Evolutionary conservation across 768 basidiomycete genomes (phyloP).

Genomic region (Auricularia cornea): DNA sequence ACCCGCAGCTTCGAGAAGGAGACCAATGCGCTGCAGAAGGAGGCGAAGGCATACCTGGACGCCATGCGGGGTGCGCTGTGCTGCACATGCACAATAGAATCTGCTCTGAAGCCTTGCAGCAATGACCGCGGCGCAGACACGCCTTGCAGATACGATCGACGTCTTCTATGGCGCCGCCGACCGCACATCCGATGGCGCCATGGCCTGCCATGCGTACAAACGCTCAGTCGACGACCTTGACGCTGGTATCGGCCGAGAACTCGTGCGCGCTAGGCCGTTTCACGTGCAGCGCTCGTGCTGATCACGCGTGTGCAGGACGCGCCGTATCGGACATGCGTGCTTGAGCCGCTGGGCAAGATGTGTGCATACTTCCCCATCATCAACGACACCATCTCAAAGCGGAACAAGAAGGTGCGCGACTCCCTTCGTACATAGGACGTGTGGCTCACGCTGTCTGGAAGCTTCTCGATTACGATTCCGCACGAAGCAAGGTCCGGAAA

Average conservation of each 20-base stretch:
- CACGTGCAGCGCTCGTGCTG: neutral
- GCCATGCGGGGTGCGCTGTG: constrained; percentile 71
- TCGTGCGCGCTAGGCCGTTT: constrained; percentile 46
- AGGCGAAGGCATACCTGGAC: constrained; percentile 90
- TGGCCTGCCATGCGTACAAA: constrained; percentile 96
- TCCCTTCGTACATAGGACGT: too few species aligned
- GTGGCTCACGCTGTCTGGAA: constrained; percentile 32
- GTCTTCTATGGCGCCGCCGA: constrained; percentile 85
- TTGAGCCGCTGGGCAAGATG: constrained; percentile 95
- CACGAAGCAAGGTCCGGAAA: constrained; percentile 84
- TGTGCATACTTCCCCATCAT: constrained; percentile 89
- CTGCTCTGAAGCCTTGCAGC: constrained; percentile 36
- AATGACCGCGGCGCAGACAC: constrained; percentile 89
- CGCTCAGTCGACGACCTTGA: constrained; percentile 92
- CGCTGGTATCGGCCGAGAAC: constrained; percentile 68
- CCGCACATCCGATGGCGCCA: constrained; percentile 80
- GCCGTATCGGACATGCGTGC: constrained; percentile 89
- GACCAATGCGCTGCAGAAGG: constrained; percentile 85
- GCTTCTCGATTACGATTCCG: constrained; percentile 93
- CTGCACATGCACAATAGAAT: neutral
- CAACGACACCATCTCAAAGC: constrained; percentile 88
- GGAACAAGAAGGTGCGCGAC: constrained; percentile 81
- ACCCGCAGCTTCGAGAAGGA: constrained; percentile 86
- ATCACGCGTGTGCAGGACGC: constrained; percentile 53
- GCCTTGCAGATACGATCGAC: constrained; percentile 89